Percentiles rank a stretch among this genome's conserved stretches.
Conservation (phyloP, 2,329 filamentous ascomycete genomes). For the Fusarium udum region DNA sequence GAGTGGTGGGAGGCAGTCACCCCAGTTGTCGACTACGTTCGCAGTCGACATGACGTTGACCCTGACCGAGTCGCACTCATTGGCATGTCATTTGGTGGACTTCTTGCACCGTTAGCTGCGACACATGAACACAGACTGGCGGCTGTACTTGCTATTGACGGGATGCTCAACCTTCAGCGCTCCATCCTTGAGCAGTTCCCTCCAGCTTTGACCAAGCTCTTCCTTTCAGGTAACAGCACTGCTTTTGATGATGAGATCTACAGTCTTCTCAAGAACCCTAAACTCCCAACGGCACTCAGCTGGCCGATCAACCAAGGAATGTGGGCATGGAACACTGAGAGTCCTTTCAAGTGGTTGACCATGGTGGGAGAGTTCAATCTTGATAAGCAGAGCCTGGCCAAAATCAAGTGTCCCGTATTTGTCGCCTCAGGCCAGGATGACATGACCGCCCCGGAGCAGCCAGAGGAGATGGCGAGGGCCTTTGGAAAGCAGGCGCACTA, state of each 20-base stretch:
- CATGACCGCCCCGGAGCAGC: not conserved
- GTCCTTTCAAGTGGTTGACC: not conserved
- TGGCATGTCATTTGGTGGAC: conserved; percentile 55
- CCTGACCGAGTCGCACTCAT: conserved; percentile 47
- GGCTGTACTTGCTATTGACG: conserved; percentile 38
- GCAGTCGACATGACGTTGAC: conserved; percentile 44
- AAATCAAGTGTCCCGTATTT: conserved; percentile 6
- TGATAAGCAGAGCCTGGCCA: conserved; percentile 17
- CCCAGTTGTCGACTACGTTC: conserved; percentile 52
- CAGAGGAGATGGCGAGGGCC: not conserved
- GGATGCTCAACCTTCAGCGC: not conserved
- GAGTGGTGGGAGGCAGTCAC: conserved; percentile 54
- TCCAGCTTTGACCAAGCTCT: not conserved
- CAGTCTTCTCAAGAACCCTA: not conserved
- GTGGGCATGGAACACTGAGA: conserved; percentile 4
- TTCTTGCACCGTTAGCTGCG: conserved; percentile 52
- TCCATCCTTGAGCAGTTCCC: not conserved
- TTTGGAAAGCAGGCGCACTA: not conserved
- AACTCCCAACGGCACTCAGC: not conserved
- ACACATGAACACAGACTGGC: conserved; percentile 54
- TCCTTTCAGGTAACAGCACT: not conserved
- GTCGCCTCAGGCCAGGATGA: not conserved
- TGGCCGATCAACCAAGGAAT: not conserved
- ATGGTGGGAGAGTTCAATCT: conserved; percentile 5
- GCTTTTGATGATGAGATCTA: not conserved